Base-by-base conservation (phyloP, 495 filamentous ascomycete species). In the Hyaloscypha hepaticicola region DNA sequence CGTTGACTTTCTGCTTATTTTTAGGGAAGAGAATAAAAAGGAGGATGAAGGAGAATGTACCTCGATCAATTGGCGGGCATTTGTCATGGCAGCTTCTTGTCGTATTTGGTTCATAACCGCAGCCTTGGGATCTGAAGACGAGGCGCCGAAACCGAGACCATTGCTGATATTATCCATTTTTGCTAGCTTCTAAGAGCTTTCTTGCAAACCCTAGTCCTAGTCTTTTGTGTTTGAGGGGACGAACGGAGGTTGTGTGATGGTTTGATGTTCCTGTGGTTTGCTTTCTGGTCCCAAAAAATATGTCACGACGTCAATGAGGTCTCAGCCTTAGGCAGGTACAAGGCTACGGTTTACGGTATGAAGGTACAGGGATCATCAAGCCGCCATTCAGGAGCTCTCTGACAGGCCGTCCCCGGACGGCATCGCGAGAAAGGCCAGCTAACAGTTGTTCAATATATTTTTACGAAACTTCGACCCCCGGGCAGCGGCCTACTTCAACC, bases 1-100 rank as follows among this genome's bases (percentile, higher is more conserved):
- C 87, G 83, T 97, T 96, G 76, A 98, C 83, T 89, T 92, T 96
- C 95, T 98, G 68, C 38, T 48, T 1, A 21, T 14, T 12, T 11
- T 31, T 63, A 41, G 50, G 28, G n/a, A 1, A 45, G 19, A 28
- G n/a, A 0, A 19, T 22, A 7, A 26, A 12, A 34, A 6, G 26
- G 55, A 61, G 31, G 45, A 58, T 14, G n/a, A 65, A 29, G 29
- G 22, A 28, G 4, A n/a, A 31, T 28, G 31, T 85, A 92, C 92
- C 72, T 88, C 82, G 75, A 96, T 88, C 66, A 96, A 78, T 60
- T 80, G 77, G 68, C 84, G 83, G 60, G 90, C 90, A 71, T 96
- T 97, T 69, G 77, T 78, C 71, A 92, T 80, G 70, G 88, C 90
- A 64, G 86, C 79, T 77, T 93, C 88, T 73, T 87, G 81, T 68